Base-by-base conservation (phyloP, 306 rosid species). In the Lupinus albus region DNA sequence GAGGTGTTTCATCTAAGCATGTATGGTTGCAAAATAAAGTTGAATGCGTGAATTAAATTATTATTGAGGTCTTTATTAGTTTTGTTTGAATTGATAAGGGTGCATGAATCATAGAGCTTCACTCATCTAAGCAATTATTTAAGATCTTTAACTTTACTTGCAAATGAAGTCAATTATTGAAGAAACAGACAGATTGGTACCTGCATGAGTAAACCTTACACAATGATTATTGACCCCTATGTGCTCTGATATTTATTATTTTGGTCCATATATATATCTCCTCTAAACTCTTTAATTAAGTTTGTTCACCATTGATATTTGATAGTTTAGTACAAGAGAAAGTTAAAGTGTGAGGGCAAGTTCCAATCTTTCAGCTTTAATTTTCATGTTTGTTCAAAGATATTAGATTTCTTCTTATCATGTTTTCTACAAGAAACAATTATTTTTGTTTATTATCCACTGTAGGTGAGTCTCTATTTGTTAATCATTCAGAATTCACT, bases 151-250 rank as follows among this genome's bases (percentile, higher is more conserved):
- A 62, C 14, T 72, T 52, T 8, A 5, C 4, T 6, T 16, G 57
- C 21, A 25, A 8, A 57, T 47, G 6, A 36, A 45, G 6, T 41
- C 60, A 74, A 66, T 74, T 10, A 66, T 57, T 66, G 67, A 56
- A 17, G 52, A 55, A 55, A 52, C 4, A 46, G 28, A 30, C 38
- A 44, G 49, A 20, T 18, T 12, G 10, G 25, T 28, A 56, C 20
- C 32, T 69, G 53, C 68, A 4, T 17, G 41, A 44, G 59, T 64
- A 35, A 64, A 45, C 42, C 48, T 64, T 46, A 13, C 67, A 8
- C 51, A 60, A 55, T 64, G 21, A 20, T 32, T 46, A 49, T 2
- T 25, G 30, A 25, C 30, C 30, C 30, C 30, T 25, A 25, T 25
- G 30, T 25, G 30, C 57, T 18, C n/a, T 21, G 8, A 32, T 50